phyloP scores from a whole-genome alignment of 345 rosid genomes.

The Citrus mangshanensis region DNA sequence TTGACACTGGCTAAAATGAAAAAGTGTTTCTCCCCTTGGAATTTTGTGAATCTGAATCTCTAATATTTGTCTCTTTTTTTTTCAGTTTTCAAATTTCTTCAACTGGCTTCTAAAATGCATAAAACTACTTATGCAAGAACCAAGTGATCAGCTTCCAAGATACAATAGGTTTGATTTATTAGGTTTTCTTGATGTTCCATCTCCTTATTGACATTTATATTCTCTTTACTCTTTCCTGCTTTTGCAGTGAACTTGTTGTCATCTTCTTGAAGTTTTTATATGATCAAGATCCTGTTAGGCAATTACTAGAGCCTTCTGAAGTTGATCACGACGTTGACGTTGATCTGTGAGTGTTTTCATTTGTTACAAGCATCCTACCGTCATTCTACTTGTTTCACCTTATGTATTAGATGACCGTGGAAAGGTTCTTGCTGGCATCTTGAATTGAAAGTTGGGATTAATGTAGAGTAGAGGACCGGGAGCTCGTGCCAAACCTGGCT shows the following conservation, averaged over 20 bases:
- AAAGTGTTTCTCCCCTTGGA: background rate
- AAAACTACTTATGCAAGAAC: conserved; percentile 84
- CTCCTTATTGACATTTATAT: conserved; percentile 5
- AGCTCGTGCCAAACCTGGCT: background rate
- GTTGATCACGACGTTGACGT: conserved; percentile 51
- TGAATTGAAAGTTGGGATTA: background rate
- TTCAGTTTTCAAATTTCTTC: conserved; percentile 89
- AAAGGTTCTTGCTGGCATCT: background rate
- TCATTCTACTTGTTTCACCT: background rate
- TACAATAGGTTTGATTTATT: conserved; percentile 61
- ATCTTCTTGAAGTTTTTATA: conserved; percentile 85
- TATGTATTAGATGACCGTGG: background rate
- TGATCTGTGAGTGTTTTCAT: conserved; percentile 61
- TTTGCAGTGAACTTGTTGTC: conserved; percentile 82
- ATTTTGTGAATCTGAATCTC: conserved; percentile 7
- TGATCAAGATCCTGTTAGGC: conserved; percentile 90
- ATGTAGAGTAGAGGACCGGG: background rate
- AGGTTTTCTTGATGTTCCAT: conserved; percentile 12
- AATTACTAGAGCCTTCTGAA: conserved; percentile 60
- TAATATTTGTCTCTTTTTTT: conserved; percentile 12
- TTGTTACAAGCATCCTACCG: background rate
- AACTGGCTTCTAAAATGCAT: conserved; percentile 86
- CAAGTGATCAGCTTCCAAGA: conserved; percentile 74
- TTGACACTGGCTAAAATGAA: background rate
- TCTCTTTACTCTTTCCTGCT: conserved; percentile 18